phyloP scores from a whole-genome alignment of 1,284 basidiomycete genomes.

The Mycena sp. region DNA sequence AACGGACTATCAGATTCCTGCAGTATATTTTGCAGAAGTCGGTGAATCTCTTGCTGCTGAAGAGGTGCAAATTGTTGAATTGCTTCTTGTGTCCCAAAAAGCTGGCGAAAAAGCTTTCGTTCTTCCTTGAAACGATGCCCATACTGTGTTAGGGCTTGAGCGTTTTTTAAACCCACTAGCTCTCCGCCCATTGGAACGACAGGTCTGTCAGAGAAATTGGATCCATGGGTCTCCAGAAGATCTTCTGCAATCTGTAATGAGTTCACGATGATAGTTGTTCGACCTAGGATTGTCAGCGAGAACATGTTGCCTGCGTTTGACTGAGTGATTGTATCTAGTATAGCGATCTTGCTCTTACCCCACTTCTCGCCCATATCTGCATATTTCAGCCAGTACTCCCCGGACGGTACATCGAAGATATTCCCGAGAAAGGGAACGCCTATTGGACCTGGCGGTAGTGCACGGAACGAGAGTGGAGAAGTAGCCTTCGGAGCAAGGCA shows the following conservation, averaged over 20 bases:
- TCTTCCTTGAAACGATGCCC: slow-evolving; percentile 52
- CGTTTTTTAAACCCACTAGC: slow-evolving; percentile 33
- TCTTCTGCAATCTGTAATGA: slow-evolving; percentile 36
- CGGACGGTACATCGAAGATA: slow-evolving; percentile 31
- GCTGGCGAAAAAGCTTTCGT: slow-evolving; percentile 52
- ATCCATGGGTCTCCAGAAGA: slow-evolving; percentile 37
- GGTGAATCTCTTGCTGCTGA: neutral
- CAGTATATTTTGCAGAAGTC: neutral
- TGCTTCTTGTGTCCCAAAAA: slow-evolving; percentile 26
- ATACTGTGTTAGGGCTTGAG: slow-evolving; percentile 39
- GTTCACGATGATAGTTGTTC: slow-evolving; percentile 38
- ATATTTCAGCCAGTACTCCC: slow-evolving; percentile 30
- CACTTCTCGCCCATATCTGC: slow-evolving; percentile 33
- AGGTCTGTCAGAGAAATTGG: slow-evolving; percentile 40
- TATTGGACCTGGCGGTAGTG: slow-evolving; percentile 35
- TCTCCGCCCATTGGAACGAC: slow-evolving; percentile 32
- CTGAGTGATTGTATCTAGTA: neutral
- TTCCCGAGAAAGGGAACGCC: slow-evolving; percentile 38
- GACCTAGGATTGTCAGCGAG: slow-evolving; percentile 35
- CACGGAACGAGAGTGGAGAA: too few relatives aligned
- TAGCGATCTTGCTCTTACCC: slow-evolving; percentile 24
- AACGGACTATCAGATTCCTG: neutral
- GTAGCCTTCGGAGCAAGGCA: too few relatives aligned
- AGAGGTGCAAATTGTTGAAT: slow-evolving; percentile 2
- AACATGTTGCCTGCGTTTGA: slow-evolving; percentile 10